These are phyloP conservation scores for Capniomyces stellatus DNA, from an alignment of 371 early-diverging fungal species.

Conservation along the genomic window DNA sequence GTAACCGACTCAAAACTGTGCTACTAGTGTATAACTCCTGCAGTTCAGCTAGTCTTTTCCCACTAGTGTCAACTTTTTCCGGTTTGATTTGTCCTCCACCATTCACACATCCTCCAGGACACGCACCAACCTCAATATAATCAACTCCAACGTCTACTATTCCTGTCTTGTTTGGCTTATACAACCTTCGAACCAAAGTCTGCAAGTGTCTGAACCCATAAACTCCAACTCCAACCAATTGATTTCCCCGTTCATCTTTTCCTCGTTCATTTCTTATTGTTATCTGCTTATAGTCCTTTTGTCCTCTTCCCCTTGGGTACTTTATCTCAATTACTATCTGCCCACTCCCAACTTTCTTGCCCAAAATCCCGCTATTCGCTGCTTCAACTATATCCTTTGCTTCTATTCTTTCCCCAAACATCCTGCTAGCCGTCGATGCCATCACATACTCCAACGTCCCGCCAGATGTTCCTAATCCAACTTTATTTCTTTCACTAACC, in stretches of 20 bases:
- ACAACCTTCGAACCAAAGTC: conserved; percentile 72
- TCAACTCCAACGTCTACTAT: too few species aligned
- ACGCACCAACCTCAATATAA: conserved; percentile 64
- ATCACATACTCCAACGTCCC: conserved; percentile 78
- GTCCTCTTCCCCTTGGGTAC: conserved; percentile 41
- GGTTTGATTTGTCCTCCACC: conserved; percentile 22
- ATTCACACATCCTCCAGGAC: conserved; percentile 21
- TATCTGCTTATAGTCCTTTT: conserved; percentile 56
- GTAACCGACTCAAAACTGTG: too few species aligned
- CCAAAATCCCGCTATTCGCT: conserved; percentile 6
- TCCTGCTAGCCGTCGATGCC: conserved; percentile 51
- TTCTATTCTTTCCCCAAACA: conserved; percentile 41
- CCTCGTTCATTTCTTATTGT: conserved; percentile 32
- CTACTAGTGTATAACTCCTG: too few species aligned
- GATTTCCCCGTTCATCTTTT: conserved; percentile 5
- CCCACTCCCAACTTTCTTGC: neutral
- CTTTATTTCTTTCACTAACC: too few species aligned
- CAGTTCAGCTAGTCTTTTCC: neutral
- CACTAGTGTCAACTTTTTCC: conserved; percentile 10
- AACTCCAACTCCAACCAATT: conserved; percentile 40
- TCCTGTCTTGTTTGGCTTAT: conserved; percentile 29
- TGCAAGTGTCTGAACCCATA: conserved; percentile 96
- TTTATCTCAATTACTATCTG: conserved; percentile 2
- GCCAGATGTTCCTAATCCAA: too few species aligned
- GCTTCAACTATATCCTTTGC: conserved; percentile 8